Percentiles rank a stretch among this genome's conserved stretches.
phyloP scores from a whole-genome alignment of 2,329 filamentous ascomycete genomes.

The Epichloe hybrida region DNA sequence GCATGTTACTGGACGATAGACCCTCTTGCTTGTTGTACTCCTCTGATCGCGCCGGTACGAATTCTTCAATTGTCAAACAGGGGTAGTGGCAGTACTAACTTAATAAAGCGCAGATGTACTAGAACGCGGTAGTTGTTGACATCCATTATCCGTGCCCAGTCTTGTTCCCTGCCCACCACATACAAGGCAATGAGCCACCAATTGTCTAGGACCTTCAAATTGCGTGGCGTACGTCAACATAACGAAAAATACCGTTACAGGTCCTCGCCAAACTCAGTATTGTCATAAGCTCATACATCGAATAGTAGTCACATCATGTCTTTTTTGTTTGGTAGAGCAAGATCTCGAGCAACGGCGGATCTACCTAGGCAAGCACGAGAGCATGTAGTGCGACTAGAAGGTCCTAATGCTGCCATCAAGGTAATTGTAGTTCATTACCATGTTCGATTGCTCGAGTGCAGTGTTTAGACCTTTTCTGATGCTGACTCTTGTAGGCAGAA shows the following conservation, averaged over 20 bases:
- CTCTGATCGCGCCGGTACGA: no score
- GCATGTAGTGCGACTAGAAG: slow-evolving; percentile 38
- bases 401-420: slow-evolving; percentile 33
- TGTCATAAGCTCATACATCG: neutral
- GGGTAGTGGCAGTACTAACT: neutral
- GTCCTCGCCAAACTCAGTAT: neutral
- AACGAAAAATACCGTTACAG: neutral
- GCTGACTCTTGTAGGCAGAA: slow-evolving; percentile 48
- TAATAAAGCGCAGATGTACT: neutral
- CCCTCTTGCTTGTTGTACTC: neutral
- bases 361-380: slow-evolving; percentile 43
- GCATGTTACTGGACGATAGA: neutral
- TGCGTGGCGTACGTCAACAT: neutral
- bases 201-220: neutral
- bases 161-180: neutral
- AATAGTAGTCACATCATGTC: slow-evolving; percentile 26
- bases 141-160: neutral
- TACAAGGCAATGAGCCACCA: neutral
- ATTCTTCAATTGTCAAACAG: neutral
- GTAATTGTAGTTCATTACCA: slow-evolving; percentile 15
- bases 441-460: neutral
- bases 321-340: slow-evolving; percentile 41
- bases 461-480: slow-evolving; percentile 1
- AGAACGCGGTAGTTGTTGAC: neutral
- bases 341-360: slow-evolving; percentile 37